These are phyloP conservation scores for Eremothecium coryli DNA, from an alignment of 1,139 yeast genomes.

Conservation along the genomic window DNA sequence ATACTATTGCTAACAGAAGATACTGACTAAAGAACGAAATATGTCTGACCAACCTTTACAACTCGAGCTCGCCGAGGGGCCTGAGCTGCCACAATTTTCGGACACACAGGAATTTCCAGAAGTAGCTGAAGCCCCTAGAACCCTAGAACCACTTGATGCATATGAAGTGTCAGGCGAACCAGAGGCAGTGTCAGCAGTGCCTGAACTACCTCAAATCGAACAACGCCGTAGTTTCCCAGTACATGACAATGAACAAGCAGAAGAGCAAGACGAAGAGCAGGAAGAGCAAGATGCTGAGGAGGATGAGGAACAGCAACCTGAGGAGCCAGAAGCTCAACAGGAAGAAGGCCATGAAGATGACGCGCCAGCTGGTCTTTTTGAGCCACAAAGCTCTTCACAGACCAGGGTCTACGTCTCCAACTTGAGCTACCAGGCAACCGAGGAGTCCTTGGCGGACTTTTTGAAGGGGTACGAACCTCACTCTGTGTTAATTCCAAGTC, in stretches of 20 bases:
- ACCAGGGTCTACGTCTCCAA: conserved; percentile 42
- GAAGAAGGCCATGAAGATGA: background rate
- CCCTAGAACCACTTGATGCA: no score
- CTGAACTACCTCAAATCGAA: background rate
- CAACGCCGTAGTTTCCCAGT: no score
- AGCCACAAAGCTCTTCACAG: conserved; percentile 8
- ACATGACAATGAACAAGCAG: background rate
- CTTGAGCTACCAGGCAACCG: conserved; percentile 44
- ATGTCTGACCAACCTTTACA: conserved; percentile 5
- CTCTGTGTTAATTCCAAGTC: conserved; percentile 46
- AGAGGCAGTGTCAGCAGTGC: background rate
- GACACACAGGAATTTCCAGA: no score
- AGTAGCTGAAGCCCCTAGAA: no score
- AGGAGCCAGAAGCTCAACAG: background rate
- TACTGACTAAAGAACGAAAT: background rate
- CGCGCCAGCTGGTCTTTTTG: background rate
- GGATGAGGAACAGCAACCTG: background rate
- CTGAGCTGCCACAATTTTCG: background rate
- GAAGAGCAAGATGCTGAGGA: background rate
- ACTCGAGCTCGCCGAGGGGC: background rate
- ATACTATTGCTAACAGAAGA: conserved; percentile 5
- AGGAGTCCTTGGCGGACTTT: conserved; percentile 41
- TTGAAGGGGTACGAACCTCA: conserved; percentile 32
- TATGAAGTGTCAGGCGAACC: background rate
- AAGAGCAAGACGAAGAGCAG: background rate